These are phyloP conservation scores for Graphilbum sp. DNA, from an alignment of 2,329 filamentous ascomycete species.

Conservation along the genomic window DNA sequence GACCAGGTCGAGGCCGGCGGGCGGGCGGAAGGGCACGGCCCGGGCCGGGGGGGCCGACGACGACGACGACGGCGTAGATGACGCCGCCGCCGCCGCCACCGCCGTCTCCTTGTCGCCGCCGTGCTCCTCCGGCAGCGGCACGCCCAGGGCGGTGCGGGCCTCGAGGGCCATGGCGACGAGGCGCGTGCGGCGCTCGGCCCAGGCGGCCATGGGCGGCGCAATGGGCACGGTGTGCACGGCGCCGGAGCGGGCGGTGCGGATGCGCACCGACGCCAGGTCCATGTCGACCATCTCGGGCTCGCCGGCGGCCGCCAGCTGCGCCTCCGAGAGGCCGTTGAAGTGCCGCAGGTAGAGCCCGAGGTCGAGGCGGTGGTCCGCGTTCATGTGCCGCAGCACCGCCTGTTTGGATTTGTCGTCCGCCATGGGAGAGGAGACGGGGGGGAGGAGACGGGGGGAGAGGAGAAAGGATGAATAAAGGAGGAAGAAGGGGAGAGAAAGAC, in stretches of 20 bases:
- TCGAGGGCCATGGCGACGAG: slow-evolving; percentile 54
- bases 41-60: slow-evolving; percentile 20
- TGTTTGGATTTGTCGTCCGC: slow-evolving; percentile 11
- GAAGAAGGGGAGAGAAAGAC: too few species aligned
- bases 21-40: slow-evolving; percentile 18
- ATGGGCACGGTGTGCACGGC: slow-evolving; percentile 40
- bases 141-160: slow-evolving; percentile 40
- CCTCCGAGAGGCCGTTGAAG: slow-evolving; percentile 39
- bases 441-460: neutral
- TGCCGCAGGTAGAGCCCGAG: slow-evolving; percentile 65
- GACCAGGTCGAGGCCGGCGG: slow-evolving; percentile 28
- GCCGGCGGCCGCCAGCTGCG: slow-evolving; percentile 10
- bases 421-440: neutral
- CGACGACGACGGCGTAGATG: too few species aligned
- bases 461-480: neutral
- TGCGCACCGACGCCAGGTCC: slow-evolving; percentile 42
- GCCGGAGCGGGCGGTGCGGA: slow-evolving; percentile 32
- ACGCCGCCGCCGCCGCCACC: too few species aligned
- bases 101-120: slow-evolving; percentile 22
- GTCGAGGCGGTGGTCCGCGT: slow-evolving; percentile 60
- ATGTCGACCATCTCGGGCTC: slow-evolving; percentile 48
- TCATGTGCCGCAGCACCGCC: slow-evolving; percentile 64
- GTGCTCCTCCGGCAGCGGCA: slow-evolving; percentile 28
- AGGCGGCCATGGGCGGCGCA: slow-evolving; percentile 51
- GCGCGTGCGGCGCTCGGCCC: slow-evolving; percentile 50